These are phyloP conservation scores for Suhomyces wounanorum DNA, from an alignment of 1,139 yeast species.

Conservation along the genomic window DNA sequence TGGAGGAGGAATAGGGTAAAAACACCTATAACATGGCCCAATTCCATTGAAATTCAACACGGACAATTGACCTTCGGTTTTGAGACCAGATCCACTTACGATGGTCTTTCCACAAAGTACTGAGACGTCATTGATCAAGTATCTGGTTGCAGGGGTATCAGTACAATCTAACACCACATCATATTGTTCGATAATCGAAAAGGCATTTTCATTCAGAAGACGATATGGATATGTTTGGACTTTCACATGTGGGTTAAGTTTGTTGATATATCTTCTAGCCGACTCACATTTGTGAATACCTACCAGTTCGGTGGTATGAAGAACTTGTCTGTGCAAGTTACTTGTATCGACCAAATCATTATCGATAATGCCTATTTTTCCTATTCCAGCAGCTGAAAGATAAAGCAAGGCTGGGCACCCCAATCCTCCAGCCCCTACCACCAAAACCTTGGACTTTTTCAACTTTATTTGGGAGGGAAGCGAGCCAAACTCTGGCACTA, in stretches of 20 bases:
- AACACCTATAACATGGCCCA: constrained; percentile 95
- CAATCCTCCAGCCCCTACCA: constrained; percentile 95
- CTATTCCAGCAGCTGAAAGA: constrained; percentile 86
- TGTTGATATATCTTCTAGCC: constrained; percentile 56
- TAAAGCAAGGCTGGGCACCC: constrained; percentile 92
- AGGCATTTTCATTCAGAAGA: constrained; percentile 59
- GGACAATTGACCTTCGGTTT: constrained; percentile 87
- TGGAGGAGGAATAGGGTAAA: constrained; percentile 89
- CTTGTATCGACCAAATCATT: constrained; percentile 81
- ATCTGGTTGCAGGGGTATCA: constrained; percentile 87
- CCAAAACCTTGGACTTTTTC: constrained; percentile 60
- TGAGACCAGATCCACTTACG: constrained; percentile 89
- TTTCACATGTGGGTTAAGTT: constrained; percentile 67
- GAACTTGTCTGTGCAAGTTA: constrained; percentile 85
- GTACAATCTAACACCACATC: constrained; percentile 91
- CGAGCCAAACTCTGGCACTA: constrained; percentile 76
- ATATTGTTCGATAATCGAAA: constrained; percentile 59
- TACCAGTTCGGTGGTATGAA: constrained; percentile 67
- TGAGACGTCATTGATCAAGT: constrained; percentile 83
- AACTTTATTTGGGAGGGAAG: constrained; percentile 56
- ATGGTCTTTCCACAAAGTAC: constrained; percentile 70
- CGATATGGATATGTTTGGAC: constrained; percentile 55
- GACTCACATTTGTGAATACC: constrained; percentile 79
- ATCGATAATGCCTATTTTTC: constrained; percentile 83
- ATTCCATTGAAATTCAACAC: constrained; percentile 63